Percentiles rank a stretch among this genome's conserved stretches.
Conservation (phyloP, 2,329 filamentous ascomycete genomes). For the Fusarium udum region DNA sequence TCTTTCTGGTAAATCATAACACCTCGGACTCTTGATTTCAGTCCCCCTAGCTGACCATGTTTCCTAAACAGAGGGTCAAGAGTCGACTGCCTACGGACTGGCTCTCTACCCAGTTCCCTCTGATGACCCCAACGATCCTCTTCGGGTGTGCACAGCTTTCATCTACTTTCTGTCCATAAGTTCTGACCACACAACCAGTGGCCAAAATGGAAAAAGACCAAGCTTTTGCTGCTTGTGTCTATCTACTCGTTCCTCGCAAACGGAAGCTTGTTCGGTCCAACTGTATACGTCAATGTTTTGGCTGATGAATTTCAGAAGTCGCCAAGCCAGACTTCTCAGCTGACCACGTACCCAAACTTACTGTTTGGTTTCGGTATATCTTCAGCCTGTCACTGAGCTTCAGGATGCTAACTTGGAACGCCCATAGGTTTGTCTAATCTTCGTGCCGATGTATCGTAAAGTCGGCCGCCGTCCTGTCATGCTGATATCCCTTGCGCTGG, state of each 20-base stretch:
- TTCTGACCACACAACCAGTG: neutral
- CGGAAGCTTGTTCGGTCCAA: neutral
- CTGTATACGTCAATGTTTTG: neutral
- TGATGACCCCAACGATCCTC: neutral
- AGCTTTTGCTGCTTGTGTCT: neutral
- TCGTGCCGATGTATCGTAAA: neutral
- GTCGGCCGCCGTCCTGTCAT: neutral
- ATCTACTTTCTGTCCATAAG: too few species aligned
- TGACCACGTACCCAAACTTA: neutral
- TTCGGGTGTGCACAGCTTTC: neutral
- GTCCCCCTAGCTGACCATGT: too few species aligned
- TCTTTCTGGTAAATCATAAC: neutral
- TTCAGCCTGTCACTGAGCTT: neutral
- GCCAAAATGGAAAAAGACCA: neutral
- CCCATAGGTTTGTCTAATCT: neutral
- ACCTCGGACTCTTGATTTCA: neutral
- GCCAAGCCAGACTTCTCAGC: neutral
- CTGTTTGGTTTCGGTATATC: neutral
- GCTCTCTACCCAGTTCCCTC: neutral
- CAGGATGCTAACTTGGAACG: neutral
- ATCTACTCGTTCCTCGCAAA: neutral
- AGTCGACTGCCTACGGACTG: neutral
- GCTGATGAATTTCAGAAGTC: neutral
- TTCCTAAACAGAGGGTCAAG: neutral
- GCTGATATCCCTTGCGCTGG: neutral